Base-by-base conservation (phyloP, 495 filamentous ascomycete genomes). In the Hypoxylon fragiforme region DNA sequence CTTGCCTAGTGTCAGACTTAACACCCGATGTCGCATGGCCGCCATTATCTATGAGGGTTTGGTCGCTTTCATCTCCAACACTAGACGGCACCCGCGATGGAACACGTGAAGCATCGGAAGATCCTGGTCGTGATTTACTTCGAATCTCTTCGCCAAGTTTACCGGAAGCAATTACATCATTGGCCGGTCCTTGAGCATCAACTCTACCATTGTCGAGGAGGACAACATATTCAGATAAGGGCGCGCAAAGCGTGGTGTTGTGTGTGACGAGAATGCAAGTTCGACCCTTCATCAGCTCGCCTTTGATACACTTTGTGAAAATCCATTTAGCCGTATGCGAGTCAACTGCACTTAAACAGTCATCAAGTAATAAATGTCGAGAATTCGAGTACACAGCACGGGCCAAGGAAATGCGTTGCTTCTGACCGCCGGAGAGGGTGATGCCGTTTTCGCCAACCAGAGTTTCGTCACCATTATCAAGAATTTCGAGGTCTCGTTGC, bases 251-350 rank as follows among this genome's bases (percentile, higher is more conserved):
- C 3, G 87, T 81, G 30, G 92, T 80, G 62, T 97, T 99, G 72
- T 99, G 94, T 1, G 94, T 96, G n/a, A 99, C 92, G 37, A 99
- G 76, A 19, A 99, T 90, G 69, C 95, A 97, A 30, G 94, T 97
- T 31, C 94, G 82, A 53, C 81, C 77, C 38, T 82, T 68, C 94
- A 99, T 97, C 50, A 99, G 70, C 2, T 91, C 89, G 5, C 94
- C 94, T 55, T 87, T 85, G 54, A 99, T 85, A 45, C 91, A 92
- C 62, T 96, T 85, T 57, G 85, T 88, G 72, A 97, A 97, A 57
- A 99, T 97, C 84, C 96, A 97, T 72, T 96, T 96, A 7, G 91
- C 92, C 1, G 94, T 97, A 63, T 99, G 94, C 6, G 95, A 96
- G 70, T 99, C 94, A n/a, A 99, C 94, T 13, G 94, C 94, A 64